Evolutionary conservation across 2,329 filamentous ascomycete genomes (phyloP).

Genomic region (Aspergillus sp.): DNA sequence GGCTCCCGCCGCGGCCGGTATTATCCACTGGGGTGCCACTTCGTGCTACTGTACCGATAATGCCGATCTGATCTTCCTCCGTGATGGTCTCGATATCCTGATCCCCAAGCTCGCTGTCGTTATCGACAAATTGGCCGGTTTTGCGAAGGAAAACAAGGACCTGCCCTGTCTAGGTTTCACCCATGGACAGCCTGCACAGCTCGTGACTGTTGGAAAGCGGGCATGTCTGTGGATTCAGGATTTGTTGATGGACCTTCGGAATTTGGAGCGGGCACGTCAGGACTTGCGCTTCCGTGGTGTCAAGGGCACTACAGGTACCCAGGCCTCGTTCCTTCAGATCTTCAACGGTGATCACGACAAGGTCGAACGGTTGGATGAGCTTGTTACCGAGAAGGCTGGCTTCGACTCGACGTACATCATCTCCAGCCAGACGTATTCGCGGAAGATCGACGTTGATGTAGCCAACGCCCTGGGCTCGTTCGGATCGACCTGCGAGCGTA

Average conservation of each 20-base stretch:
- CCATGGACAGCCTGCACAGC: constrained; percentile 52
- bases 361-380: constrained; percentile 54
- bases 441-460: constrained; percentile 76
- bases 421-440: constrained; percentile 65
- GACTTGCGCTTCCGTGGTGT: constrained; percentile 69
- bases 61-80: constrained; percentile 67
- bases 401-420: constrained; percentile 55
- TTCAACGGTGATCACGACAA: constrained; percentile 54
- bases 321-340: constrained; percentile 68
- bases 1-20: constrained; percentile 68
- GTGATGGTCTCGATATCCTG: constrained; percentile 66
- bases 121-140: constrained; percentile 63
- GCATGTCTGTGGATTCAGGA: constrained; percentile 69
- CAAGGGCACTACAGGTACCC: constrained; percentile 65
- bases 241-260: constrained; percentile 64
- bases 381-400: constrained; percentile 58
- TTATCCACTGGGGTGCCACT: constrained; percentile 70
- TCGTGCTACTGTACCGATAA: constrained; percentile 58
- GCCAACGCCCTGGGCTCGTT: constrained; percentile 72
- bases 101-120: constrained; percentile 70
- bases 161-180: constrained; percentile 69
- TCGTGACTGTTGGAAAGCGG: constrained; percentile 57
- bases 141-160: constrained; percentile 65
- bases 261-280: constrained; percentile 60
- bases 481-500: constrained; percentile 68